Evolutionary conservation across 2,329 filamentous ascomycete species (phyloP).

Genomic region (Diplodia intermedia): DNA sequence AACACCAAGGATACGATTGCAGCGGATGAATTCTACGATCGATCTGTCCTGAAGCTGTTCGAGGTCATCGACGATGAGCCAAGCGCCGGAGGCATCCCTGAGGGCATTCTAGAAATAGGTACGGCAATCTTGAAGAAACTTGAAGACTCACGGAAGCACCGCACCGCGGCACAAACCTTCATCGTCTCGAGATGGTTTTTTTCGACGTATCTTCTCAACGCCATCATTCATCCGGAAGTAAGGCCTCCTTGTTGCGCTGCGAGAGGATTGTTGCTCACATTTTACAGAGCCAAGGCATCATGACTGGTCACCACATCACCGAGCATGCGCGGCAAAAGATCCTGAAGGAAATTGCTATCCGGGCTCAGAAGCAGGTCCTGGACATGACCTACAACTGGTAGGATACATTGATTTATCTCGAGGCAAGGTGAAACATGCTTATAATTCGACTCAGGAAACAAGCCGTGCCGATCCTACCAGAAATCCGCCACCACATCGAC

Average conservation of each 20-base stretch:
- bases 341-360: conserved; percentile 76
- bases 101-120: conserved; percentile 82
- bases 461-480: conserved; percentile 66
- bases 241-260: conserved; percentile 28
- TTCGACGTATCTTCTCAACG: conserved; percentile 81
- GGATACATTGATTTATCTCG: conserved; percentile 39
- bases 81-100: conserved; percentile 82
- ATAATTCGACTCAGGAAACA: conserved; percentile 57
- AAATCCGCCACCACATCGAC: conserved; percentile 73
- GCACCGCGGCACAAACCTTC: conserved; percentile 75
- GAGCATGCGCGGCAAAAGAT: conserved; percentile 84
- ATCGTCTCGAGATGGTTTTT: conserved; percentile 93
- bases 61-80: conserved; percentile 80
- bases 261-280: conserved; percentile 43
- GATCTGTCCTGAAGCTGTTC: conserved; percentile 80
- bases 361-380: conserved; percentile 78
- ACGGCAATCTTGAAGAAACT: conserved; percentile 82
- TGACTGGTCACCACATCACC: conserved; percentile 90
- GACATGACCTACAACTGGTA: conserved; percentile 76
- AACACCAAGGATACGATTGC: conserved; percentile 80
- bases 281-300: conserved; percentile 63
- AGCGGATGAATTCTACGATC: conserved; percentile 86
- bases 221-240: conserved; percentile 89
- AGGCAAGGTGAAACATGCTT: conserved; percentile 34
- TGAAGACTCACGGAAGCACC: conserved; percentile 70